Base-by-base conservation (phyloP, 1,139 yeast species). In the Diutina pseudorugosa region DNA sequence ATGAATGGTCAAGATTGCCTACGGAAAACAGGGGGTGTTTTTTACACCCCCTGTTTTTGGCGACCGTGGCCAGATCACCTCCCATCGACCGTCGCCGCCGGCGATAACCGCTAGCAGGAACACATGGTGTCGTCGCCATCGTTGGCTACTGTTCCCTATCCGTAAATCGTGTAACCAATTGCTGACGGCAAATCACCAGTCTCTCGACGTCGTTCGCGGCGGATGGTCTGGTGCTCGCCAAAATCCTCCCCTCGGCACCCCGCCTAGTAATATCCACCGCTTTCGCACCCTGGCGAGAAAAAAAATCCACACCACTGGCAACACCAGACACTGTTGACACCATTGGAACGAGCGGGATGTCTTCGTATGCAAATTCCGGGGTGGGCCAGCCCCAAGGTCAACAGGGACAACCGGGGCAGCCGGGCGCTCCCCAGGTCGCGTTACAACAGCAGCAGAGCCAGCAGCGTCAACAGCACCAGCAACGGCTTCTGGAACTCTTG, bases 401-500 rank as follows among this genome's bases (percentile, higher is more conserved):
- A 23, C 14, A 23, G 33, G 33, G 16, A 18, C 33, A 21, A 16
- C 47, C 33, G 33, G 47, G 47, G 20, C 47, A 44, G 47, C 47
- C 33, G 19, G 47, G 47, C n/a, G 47, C 47, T 16, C 47, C 47
- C 33, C 47, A 44, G 47, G 47, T 44, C 27, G 47, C 19, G 47
- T 44, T 44, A 51, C 66, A 62, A 19, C 56, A 50, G 54, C 57
- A 51, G 56, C 55, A 52, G 56, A 61, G 56, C 42, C 71, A 65
- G 51, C 73, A 70, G 54, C 69, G 73, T 60, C 75, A 70, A 57
- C 73, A 71, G 55, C 77, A 73, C 63, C 76, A 79, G 65, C 75
- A 79, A 73, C 63, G 82, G 67, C 69, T 81, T 66, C 76, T 71
- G 59, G 98, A 93, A 68, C 79, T 93, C 58, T 76, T 93, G 62